A percentile compares a stretch with the other conserved stretches of the same genome.
These are phyloP conservation scores for Colletotrichum sp. DNA, from an alignment of 2,329 filamentous ascomycete genomes.

Conservation along the genomic window DNA sequence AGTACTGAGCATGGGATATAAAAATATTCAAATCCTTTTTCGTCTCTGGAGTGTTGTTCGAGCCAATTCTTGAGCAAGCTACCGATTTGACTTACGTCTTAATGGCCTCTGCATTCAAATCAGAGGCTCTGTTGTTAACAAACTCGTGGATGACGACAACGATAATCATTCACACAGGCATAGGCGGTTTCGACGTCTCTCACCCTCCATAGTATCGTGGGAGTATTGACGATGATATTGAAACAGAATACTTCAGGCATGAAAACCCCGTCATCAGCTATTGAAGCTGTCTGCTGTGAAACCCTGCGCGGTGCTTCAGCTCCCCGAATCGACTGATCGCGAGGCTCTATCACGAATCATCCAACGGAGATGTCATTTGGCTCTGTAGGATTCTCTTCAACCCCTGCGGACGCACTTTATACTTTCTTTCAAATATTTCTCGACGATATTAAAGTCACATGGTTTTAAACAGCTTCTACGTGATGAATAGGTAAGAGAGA, in stretches of 20 bases:
- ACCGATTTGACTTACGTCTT: no score
- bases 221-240: fast-evolving
- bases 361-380: background rate
- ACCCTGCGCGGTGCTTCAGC: fast-evolving
- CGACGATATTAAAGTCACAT: no score
- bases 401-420: fast-evolving
- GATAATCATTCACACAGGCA: fast-evolving
- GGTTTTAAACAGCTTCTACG: no score
- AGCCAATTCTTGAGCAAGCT: no score
- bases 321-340: background rate
- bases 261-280: fast-evolving
- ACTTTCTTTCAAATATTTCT: no score
- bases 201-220: fast-evolving
- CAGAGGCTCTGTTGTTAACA: fast-evolving
- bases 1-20: fast-evolving
- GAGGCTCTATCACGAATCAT: background rate
- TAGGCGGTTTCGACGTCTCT: fast-evolving
- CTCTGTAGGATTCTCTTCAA: background rate
- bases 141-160: fast-evolving
- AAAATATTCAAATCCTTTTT: fast-evolving
- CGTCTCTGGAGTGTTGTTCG: no score
- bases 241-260: background rate
- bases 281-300: background rate
- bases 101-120: fast-evolving
- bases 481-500: no score